Conservation (phyloP, 805 yeast species). For the Teunomyces lycoperdinae region DNA sequence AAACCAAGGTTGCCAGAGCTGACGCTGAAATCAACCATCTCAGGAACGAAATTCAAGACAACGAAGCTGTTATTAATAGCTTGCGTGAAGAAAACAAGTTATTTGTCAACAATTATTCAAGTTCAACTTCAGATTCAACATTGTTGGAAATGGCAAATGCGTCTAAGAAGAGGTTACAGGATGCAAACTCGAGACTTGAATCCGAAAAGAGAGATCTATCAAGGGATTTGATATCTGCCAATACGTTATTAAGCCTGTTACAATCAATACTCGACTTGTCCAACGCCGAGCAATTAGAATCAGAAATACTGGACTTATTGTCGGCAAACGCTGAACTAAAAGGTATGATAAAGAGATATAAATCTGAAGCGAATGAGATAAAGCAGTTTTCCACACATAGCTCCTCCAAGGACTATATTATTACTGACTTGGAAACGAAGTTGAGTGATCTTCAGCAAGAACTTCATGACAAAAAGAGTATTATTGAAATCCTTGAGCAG, state of each 20-base stretch:
- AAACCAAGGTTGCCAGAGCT: background rate
- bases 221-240: slow-evolving; percentile 3
- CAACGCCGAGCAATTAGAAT: slow-evolving; percentile 5
- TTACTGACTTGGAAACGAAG: slow-evolving; percentile 5
- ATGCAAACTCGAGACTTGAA: background rate
- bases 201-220: slow-evolving; percentile 6
- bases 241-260: slow-evolving; percentile 3
- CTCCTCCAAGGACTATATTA: background rate
- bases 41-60: background rate
- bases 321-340: slow-evolving; percentile 11
- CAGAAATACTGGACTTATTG: slow-evolving; percentile 9
- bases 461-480: slow-evolving; percentile 19
- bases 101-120: background rate
- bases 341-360: slow-evolving; percentile 6
- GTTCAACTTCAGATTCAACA: slow-evolving; percentile 6
- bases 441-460: slow-evolving; percentile 16
- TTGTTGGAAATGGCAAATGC: slow-evolving; percentile 8
- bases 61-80: background rate
- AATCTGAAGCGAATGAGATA: background rate
- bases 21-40: slow-evolving; percentile 2
- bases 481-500: slow-evolving; percentile 1
- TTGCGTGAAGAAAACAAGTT: slow-evolving; percentile 1
- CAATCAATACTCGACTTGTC: slow-evolving; percentile 6
- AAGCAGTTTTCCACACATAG: background rate
- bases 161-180: slow-evolving; percentile 1